These are phyloP conservation scores for Lecanicillium sp. DNA, from an alignment of 2,329 filamentous ascomycete genomes.

Conservation along the genomic window DNA sequence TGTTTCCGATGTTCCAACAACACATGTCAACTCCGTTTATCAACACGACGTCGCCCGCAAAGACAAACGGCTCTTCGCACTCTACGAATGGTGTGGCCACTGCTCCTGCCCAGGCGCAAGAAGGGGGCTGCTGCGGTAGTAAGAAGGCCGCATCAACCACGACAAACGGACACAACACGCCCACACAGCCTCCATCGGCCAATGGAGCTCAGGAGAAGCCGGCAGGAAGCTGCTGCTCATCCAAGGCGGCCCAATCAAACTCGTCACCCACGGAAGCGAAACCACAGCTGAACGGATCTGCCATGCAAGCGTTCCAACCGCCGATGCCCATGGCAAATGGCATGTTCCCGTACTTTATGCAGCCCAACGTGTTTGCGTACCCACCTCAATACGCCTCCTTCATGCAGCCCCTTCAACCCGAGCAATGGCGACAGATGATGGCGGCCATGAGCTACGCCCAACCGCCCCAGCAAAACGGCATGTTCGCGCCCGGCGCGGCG, in stretches of 20 bases:
- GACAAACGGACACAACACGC: not conserved
- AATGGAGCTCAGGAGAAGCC: constrained; percentile 10
- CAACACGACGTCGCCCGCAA: constrained; percentile 11
- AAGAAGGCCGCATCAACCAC: constrained; percentile 4
- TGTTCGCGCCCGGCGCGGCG: constrained; percentile 14
- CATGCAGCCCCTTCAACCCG: constrained; percentile 46
- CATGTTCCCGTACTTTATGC: constrained; percentile 32
- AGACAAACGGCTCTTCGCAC: constrained; percentile 12
- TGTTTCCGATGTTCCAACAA: constrained; percentile 25
- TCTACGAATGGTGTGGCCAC: constrained; percentile 13
- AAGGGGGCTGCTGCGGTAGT: constrained; percentile 17
- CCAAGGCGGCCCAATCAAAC: constrained; percentile 13
- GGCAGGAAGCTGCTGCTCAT: constrained; percentile 28
- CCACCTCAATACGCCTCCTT: constrained; percentile 47
- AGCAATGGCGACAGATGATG: constrained; percentile 43
- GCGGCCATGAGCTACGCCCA: constrained; percentile 30
- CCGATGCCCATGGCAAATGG: constrained; percentile 28
- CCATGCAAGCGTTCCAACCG: constrained; percentile 26
- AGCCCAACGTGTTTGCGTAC: constrained; percentile 42
- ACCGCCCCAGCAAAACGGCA: constrained; percentile 16
- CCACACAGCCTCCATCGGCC: not conserved
- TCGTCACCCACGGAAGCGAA: constrained; percentile 16
- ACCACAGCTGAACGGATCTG: constrained; percentile 12
- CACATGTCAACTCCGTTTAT: constrained; percentile 18
- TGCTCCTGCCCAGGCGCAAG: constrained; percentile 1